phyloP scores from a whole-genome alignment of 208 protist species.

The Leishmania major region DNA sequence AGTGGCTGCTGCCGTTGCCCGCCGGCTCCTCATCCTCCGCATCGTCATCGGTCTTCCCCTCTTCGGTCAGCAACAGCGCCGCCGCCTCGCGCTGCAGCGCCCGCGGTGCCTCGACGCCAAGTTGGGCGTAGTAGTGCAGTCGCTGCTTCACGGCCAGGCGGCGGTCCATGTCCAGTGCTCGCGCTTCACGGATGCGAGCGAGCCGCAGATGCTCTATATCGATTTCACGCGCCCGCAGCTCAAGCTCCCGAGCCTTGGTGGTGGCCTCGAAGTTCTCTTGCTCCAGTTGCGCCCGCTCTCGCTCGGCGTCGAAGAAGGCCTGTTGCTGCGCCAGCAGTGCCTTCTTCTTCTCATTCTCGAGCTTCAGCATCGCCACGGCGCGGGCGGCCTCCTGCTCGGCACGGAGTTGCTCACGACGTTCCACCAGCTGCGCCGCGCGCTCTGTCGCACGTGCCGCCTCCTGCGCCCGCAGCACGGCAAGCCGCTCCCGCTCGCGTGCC shows the following conservation, averaged over 20 bases:
- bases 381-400: conserved; percentile 58
- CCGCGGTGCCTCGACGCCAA: conserved; percentile 32
- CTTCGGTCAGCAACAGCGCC: conserved; percentile 5
- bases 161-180: conserved; percentile 47
- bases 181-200: conserved; percentile 40
- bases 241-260: conserved; percentile 46
- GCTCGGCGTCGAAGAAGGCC: conserved; percentile 46
- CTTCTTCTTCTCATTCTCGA: conserved; percentile 73
- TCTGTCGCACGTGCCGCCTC: conserved; percentile 40
- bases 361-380: conserved; percentile 44
- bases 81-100: conserved; percentile 32
- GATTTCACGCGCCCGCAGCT: conserved; percentile 54
- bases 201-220: conserved; percentile 59
- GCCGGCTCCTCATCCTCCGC: not conserved
- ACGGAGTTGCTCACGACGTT: conserved; percentile 55
- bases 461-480: conserved; percentile 35
- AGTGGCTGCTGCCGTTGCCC: not conserved
- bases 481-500: conserved; percentile 34
- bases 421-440: conserved; percentile 47
- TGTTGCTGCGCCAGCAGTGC: conserved; percentile 47
- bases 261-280: conserved; percentile 48
- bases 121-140: conserved; percentile 41
- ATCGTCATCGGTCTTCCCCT: not conserved
- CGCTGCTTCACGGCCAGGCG: conserved; percentile 43
- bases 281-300: conserved; percentile 45